phyloP scores from a whole-genome alignment of 306 rosid species.

The Dalbergia cochinchinensis region DNA sequence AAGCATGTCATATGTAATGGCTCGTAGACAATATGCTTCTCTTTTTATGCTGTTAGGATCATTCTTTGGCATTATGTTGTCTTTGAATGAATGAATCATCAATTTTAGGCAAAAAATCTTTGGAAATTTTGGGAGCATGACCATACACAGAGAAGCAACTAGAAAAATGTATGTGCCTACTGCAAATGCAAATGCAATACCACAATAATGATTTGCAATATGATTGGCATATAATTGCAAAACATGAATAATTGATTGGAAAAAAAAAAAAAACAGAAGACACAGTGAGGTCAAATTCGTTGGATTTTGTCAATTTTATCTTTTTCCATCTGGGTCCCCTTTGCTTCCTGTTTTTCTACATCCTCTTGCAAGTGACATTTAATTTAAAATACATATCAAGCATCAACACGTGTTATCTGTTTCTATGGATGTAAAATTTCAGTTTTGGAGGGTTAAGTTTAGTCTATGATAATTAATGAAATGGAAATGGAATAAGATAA shows the following conservation, averaged over 20 bases:
- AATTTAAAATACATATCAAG: constrained; percentile 39
- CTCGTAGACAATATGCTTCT: neutral
- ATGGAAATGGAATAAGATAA: too few relatives aligned
- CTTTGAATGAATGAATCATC: neutral
- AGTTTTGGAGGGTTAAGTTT: neutral
- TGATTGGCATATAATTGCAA: constrained; percentile 39
- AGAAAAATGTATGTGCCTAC: neutral
- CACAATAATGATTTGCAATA: constrained; percentile 38
- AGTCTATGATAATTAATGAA: neutral
- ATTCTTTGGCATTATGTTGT: neutral
- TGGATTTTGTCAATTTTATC: constrained; percentile 40
- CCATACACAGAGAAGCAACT: neutral
- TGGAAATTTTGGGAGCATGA: constrained; percentile 5
- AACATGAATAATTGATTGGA: constrained; percentile 52
- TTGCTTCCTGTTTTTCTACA: constrained; percentile 30
- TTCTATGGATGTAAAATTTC: neutral
- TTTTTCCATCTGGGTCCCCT: constrained; percentile 48
- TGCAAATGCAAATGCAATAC: neutral
- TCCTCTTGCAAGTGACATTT: constrained; percentile 45
- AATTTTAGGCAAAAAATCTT: constrained; percentile 28
- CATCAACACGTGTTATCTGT: constrained; percentile 24
- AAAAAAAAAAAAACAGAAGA: constrained; percentile 42
- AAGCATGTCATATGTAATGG: neutral
- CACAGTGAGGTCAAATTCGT: constrained; percentile 47
- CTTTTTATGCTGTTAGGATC: neutral